Evolutionary conservation across 1,139 yeast species (phyloP).

Genomic region (Taphrina betulina): DNA sequence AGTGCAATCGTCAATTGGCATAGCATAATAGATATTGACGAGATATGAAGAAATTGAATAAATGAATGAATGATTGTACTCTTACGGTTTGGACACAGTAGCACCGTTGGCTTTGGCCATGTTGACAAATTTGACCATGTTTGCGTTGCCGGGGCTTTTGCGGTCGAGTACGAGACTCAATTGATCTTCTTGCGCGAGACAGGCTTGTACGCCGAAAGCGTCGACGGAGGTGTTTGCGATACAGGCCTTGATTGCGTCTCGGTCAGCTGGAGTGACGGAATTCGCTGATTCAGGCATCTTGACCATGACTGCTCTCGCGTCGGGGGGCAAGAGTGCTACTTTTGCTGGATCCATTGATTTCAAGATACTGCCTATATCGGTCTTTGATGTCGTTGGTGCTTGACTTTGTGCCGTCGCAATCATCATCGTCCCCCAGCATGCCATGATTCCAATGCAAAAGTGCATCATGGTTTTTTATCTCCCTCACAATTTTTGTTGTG

Average conservation of each 20-base stretch:
- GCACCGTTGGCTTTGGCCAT: constrained; percentile 21
- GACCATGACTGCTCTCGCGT: constrained; percentile 29
- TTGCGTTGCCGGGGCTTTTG: constrained; percentile 16
- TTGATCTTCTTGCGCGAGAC: constrained; percentile 28
- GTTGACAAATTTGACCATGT: constrained; percentile 22
- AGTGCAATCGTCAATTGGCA: too few species aligned
- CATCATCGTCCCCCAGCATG: too few species aligned
- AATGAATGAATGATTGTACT: too few species aligned
- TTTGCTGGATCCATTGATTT: constrained; percentile 29
- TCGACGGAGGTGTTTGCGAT: constrained; percentile 19
- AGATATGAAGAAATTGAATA: too few species aligned
- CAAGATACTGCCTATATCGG: constrained; percentile 23
- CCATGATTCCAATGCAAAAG: too few species aligned
- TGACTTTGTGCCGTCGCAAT: not conserved
- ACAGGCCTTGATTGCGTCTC: constrained; percentile 23
- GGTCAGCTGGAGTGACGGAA: constrained; percentile 21
- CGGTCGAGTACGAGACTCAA: constrained; percentile 22
- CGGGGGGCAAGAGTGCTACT: constrained; percentile 14
- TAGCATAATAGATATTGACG: too few species aligned
- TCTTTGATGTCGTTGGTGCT: constrained; percentile 7
- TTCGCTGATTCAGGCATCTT: constrained; percentile 26
- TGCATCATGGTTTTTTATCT: too few species aligned
- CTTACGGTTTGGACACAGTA: too few species aligned
- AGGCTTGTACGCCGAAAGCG: constrained; percentile 8
- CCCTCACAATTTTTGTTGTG: too few species aligned